Percentiles rank a stretch among this genome's conserved stretches.
Evolutionary conservation across 768 basidiomycete species (phyloP).

Genomic region (Naematelia aurantialba): DNA sequence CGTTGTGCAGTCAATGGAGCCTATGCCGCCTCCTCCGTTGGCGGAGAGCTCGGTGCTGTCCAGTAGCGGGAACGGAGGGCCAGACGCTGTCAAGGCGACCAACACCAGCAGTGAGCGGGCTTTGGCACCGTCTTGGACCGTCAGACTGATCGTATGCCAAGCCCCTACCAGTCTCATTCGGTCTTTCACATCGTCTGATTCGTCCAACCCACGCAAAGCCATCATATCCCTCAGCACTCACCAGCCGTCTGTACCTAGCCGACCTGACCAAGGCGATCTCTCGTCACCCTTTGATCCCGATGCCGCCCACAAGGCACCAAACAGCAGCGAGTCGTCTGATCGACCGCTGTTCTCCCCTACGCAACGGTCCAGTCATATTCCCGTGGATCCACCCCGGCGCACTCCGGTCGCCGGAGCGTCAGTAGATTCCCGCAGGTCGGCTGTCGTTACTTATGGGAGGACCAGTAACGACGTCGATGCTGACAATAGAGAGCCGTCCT

Average conservation of each 20-base stretch:
- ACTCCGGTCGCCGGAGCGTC: no score
- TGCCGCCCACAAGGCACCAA: constrained; percentile 5
- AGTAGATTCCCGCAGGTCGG: no score
- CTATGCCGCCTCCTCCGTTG: no score
- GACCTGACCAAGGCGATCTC: constrained; percentile 5
- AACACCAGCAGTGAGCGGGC: neutral
- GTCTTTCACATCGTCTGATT: constrained; percentile 22
- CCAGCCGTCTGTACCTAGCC: neutral
- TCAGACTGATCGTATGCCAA: neutral
- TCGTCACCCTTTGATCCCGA: constrained; percentile 12
- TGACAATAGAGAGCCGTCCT: neutral
- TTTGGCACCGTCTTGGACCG: neutral
- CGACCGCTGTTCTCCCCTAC: constrained; percentile 39
- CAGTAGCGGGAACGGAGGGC: no score
- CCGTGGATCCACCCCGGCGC: no score
- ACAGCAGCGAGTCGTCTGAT: constrained; percentile 18
- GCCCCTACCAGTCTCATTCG: constrained; percentile 17
- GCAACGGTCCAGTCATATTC: constrained; percentile 18
- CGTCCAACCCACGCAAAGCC: constrained; percentile 2
- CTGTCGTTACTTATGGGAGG: neutral
- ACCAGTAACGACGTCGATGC: neutral
- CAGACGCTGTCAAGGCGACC: no score
- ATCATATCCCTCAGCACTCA: neutral
- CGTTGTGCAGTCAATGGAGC: no score
- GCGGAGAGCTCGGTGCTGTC: no score